phyloP scores from a whole-genome alignment of 352 stramenopile genomes.

The Blastocystis hominis region DNA sequence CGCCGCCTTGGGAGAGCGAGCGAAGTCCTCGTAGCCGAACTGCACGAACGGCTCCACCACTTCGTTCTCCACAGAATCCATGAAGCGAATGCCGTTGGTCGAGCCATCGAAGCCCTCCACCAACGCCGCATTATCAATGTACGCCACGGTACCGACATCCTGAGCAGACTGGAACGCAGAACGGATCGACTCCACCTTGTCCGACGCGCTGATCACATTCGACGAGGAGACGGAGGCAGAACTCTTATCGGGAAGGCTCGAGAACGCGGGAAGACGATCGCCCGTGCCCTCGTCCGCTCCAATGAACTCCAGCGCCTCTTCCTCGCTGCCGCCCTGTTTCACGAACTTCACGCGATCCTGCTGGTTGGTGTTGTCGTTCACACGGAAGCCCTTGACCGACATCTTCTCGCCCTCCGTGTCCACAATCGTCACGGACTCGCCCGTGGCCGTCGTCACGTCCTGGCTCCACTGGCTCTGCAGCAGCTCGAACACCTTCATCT shows the following conservation, averaged over 20 bases:
- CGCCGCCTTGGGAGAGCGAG: background rate
- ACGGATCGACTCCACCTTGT: conserved; percentile 2
- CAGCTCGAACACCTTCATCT: conserved; percentile 32
- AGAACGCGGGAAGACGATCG: conserved; percentile 22
- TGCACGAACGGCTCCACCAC: background rate
- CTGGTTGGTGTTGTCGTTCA: background rate
- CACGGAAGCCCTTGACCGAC: conserved; percentile 28
- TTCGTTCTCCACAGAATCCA: background rate
- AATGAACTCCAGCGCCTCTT: conserved; percentile 15
- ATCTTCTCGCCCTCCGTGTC: background rate
- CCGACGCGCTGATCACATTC: background rate
- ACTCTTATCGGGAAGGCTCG: background rate
- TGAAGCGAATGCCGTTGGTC: background rate
- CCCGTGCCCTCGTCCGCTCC: background rate
- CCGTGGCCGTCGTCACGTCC: background rate
- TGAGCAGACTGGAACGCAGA: background rate
- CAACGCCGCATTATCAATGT: background rate
- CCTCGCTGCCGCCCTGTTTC: background rate
- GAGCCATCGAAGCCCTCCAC: conserved; percentile 9
- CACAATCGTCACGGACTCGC: background rate
- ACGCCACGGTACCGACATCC: background rate
- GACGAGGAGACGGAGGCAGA: no score
- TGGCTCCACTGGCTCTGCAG: conserved; percentile 22
- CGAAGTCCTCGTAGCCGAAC: conserved; percentile 50
- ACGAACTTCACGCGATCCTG: conserved; percentile 8